A percentile compares a stretch with the other conserved stretches of the same genome.
Evolutionary conservation across 352 stramenopile species (phyloP).

Genomic region (Globisporangium nagaii): DNA sequence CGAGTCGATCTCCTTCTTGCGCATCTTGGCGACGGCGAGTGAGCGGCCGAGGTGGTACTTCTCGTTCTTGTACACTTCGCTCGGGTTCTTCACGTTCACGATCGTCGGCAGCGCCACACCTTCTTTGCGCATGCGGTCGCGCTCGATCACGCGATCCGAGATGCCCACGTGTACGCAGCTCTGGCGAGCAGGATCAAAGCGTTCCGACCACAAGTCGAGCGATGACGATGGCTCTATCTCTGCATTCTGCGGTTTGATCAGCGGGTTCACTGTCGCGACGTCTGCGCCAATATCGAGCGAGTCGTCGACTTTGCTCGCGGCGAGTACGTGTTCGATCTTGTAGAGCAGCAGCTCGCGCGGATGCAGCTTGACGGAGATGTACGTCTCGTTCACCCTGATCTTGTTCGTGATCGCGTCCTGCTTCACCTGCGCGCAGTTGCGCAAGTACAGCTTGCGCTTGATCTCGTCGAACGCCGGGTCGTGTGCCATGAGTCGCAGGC

Average conservation of each 20-base stretch:
- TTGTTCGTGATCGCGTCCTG: constrained; percentile 77
- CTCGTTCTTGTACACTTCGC: constrained; percentile 58
- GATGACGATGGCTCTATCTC: neutral
- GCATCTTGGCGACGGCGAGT: constrained; percentile 32
- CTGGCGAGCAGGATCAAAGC: constrained; percentile 52
- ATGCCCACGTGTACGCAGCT: constrained; percentile 67
- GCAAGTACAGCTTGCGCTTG: constrained; percentile 84
- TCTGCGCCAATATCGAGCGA: constrained; percentile 43
- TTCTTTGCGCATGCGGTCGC: constrained; percentile 24
- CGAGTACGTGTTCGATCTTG: constrained; percentile 59
- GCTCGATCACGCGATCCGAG: constrained; percentile 57
- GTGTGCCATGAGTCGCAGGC: constrained; percentile 52
- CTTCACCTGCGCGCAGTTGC: constrained; percentile 79
- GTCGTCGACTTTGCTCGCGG: constrained; percentile 24
- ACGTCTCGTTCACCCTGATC: constrained; percentile 67
- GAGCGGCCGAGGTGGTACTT: constrained; percentile 55
- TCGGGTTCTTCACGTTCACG: constrained; percentile 45
- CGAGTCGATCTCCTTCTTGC: constrained; percentile 39
- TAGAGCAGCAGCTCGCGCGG: constrained; percentile 67
- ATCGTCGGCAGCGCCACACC: constrained; percentile 15
- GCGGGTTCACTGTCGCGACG: constrained; percentile 17
- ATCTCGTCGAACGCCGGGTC: constrained; percentile 84
- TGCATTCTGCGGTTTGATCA: constrained; percentile 1
- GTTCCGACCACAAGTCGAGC: constrained; percentile 27
- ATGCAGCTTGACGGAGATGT: constrained; percentile 65